A percentile compares a stretch with the other conserved stretches of the same genome.
These are phyloP conservation scores for Elsinoe batatas DNA, from an alignment of 2,329 filamentous ascomycete genomes.

Conservation along the genomic window DNA sequence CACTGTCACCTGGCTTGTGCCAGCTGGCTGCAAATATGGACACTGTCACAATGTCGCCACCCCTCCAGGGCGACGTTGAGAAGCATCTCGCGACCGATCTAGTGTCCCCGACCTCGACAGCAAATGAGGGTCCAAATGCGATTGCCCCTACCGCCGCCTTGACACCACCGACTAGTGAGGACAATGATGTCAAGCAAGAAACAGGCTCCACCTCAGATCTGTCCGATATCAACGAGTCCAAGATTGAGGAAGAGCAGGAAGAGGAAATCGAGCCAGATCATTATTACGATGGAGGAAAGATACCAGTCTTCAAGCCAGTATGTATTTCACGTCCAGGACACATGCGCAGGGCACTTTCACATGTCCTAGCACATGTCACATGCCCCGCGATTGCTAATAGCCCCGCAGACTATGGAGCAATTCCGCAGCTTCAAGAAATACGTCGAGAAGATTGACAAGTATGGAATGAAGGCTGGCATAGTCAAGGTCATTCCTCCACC, in stretches of 20 bases:
- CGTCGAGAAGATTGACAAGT: slow-evolving; percentile 79
- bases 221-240: slow-evolving; percentile 38
- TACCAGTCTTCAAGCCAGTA: slow-evolving; percentile 87
- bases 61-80: neutral
- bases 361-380: slow-evolving; percentile 10
- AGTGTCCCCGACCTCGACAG: neutral
- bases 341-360: neutral
- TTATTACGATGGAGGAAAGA: slow-evolving; percentile 70
- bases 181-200: slow-evolving; percentile 35
- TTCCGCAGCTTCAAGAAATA: slow-evolving; percentile 90
- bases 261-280: slow-evolving; percentile 76
- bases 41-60: neutral
- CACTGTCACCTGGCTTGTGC: slow-evolving; percentile 10
- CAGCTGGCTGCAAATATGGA: slow-evolving; percentile 2
- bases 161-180: slow-evolving; percentile 44
- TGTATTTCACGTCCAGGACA: slow-evolving; percentile 25
- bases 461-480: slow-evolving; percentile 96
- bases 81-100: neutral
- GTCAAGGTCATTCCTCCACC: slow-evolving; percentile 88
- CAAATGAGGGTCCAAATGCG: neutral
- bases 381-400: slow-evolving; percentile 12
- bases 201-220: slow-evolving; percentile 38
- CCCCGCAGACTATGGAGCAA: slow-evolving; percentile 66
- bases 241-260: slow-evolving; percentile 50
- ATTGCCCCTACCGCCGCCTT: slow-evolving; percentile 29